These are phyloP conservation scores for Eimeria maxima DNA, from an alignment of 169 alveolate genomes.

Conservation along the genomic window DNA sequence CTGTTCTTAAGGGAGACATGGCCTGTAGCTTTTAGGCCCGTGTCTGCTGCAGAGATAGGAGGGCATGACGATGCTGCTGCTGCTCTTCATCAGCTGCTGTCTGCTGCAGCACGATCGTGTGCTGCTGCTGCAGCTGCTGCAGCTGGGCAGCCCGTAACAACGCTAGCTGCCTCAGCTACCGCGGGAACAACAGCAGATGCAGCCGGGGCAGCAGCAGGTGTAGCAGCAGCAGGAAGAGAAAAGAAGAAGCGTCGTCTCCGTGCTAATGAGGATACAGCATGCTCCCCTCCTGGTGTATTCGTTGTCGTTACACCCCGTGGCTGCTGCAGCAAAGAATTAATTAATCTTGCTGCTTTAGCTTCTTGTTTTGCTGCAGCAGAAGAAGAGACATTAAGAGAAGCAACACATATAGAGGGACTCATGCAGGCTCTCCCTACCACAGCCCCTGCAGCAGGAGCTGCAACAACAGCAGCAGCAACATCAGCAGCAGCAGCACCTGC, in stretches of 20 bases:
- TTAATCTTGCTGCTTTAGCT: slow-evolving; percentile 56
- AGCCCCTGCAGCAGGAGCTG: not conserved
- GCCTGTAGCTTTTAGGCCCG: slow-evolving; percentile 37
- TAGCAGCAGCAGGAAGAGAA: not conserved
- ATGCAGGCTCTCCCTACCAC: slow-evolving; percentile 17
- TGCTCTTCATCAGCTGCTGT: slow-evolving; percentile 21
- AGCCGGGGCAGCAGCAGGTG: too few species aligned
- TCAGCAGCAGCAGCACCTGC: not conserved
- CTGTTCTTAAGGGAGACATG: slow-evolving; percentile 27
- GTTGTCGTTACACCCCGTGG: slow-evolving; percentile 42
- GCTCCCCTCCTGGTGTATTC: slow-evolving; percentile 12
- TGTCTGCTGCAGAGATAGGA: slow-evolving; percentile 32
- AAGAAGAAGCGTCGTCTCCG: slow-evolving; percentile 2
- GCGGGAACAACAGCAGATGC: too few species aligned
- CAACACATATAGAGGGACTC: slow-evolving; percentile 69
- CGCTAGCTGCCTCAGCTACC: too few species aligned
- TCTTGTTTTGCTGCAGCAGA: slow-evolving; percentile 50
- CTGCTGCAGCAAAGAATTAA: slow-evolving; percentile 35
- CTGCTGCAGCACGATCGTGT: slow-evolving; percentile 52
- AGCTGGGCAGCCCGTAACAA: too few species aligned
- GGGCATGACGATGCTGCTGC: slow-evolving; percentile 56
- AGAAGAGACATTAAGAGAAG: slow-evolving; percentile 63
- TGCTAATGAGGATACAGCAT: not conserved
- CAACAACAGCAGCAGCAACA: too few species aligned
- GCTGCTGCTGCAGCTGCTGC: slow-evolving; percentile 44